Evolutionary conservation across 2,329 filamentous ascomycete genomes (phyloP).

Genomic region (Colletotrichum liaoningense): DNA sequence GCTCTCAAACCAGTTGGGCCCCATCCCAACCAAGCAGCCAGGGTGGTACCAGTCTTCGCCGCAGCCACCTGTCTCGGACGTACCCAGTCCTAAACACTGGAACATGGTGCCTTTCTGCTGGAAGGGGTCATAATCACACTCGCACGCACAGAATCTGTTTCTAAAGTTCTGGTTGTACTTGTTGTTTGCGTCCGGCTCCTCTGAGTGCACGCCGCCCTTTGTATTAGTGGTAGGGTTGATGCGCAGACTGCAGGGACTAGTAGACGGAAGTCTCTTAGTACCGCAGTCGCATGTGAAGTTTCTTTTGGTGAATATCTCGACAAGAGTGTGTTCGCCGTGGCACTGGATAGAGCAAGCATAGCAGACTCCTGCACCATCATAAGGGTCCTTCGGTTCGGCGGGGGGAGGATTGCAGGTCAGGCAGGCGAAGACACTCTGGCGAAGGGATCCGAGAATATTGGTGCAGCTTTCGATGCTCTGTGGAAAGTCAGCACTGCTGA

Average conservation of each 20-base stretch:
- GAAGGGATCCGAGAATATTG: conserved; percentile 85
- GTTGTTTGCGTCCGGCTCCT: conserved; percentile 79
- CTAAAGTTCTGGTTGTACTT: conserved; percentile 96
- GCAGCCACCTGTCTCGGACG: conserved; percentile 84
- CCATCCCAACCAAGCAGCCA: conserved; percentile 86
- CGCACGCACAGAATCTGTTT: conserved; percentile 92
- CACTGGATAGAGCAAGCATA: conserved; percentile 98
- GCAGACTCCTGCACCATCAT: conserved; percentile 85
- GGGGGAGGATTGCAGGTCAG: conserved; percentile 92
- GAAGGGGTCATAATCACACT: conserved; percentile 87
- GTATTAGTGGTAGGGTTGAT: conserved; percentile 77
- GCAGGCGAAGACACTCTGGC: conserved; percentile 92
- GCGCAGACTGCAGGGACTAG: conserved; percentile 81
- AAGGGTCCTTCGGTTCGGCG: conserved; percentile 68
- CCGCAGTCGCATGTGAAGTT: conserved; percentile 98
- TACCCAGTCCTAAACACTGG: conserved; percentile 89
- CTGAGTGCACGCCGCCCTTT: conserved; percentile 81
- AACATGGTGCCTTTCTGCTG: conserved; percentile 98
- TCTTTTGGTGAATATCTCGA: conserved; percentile 95
- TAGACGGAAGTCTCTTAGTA: conserved; percentile 79
- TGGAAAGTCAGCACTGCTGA: neutral
- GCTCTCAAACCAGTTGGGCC: conserved; percentile 76
- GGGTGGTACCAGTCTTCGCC: conserved; percentile 99
- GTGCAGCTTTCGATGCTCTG: conserved; percentile 96
- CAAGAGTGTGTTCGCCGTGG: conserved; percentile 93